A percentile compares a stretch with the other conserved stretches of the same genome.
Evolutionary conservation across 192 early-diverging fungal genomes (phyloP).

Genomic region (Backusella parvicylindrica): DNA sequence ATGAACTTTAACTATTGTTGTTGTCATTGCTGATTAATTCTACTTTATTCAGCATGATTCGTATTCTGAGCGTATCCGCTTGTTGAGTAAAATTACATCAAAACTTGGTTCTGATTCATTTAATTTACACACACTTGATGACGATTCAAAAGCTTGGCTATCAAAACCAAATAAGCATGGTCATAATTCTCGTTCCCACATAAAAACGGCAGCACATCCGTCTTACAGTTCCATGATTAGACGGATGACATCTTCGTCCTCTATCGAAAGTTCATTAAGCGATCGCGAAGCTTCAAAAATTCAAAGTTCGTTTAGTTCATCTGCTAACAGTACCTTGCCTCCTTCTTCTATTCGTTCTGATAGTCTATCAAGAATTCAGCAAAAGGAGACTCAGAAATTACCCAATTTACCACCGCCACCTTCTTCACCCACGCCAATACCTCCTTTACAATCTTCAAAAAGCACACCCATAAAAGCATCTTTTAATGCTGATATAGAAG

Average conservation of each 20-base stretch:
- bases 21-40: neutral
- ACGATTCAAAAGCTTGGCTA: neutral
- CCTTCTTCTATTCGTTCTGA: neutral
- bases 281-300: neutral
- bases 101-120: neutral
- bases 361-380: neutral
- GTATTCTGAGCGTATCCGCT: slow-evolving; percentile 21
- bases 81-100: slow-evolving; percentile 6
- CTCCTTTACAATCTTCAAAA: slow-evolving; percentile 1
- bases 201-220: neutral
- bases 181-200: neutral
- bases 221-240: neutral
- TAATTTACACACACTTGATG: neutral
- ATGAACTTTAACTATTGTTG: neutral
- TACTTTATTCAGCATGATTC: slow-evolving; percentile 11
- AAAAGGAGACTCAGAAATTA: neutral
- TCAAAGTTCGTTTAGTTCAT: neutral
- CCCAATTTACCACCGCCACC: neutral
- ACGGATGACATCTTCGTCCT: neutral
- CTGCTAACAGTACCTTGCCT: neutral
- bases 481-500: neutral
- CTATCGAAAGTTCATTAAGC: neutral
- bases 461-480: slow-evolving; percentile 3
- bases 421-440: neutral
- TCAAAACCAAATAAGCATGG: neutral